Evolutionary conservation across 192 early-diverging fungal genomes (phyloP).

Genomic region (Funneliformis geosporum): DNA sequence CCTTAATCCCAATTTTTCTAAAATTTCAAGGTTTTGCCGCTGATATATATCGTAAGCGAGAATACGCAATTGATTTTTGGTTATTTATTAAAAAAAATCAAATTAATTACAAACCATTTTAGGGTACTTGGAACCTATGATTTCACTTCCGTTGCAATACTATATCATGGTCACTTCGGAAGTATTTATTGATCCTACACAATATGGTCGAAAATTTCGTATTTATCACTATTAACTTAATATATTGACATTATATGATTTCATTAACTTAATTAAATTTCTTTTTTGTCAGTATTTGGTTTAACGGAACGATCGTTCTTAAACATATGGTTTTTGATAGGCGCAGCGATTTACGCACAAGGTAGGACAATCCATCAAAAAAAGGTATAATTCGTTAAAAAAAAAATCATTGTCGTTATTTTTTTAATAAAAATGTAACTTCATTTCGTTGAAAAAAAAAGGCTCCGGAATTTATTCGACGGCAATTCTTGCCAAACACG

Average conservation of each 20-base stretch:
- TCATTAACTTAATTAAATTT: neutral
- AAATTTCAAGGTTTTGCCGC: constrained; percentile 19
- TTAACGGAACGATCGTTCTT: constrained; percentile 12
- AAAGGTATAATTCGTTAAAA: no score
- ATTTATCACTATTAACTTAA: neutral
- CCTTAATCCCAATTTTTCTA: neutral
- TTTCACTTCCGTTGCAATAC: constrained; percentile 12
- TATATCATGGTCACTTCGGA: constrained; percentile 7
- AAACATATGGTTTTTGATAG: constrained; percentile 20
- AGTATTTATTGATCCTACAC: constrained; percentile 8
- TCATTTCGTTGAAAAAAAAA: neutral
- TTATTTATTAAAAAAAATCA: neutral
- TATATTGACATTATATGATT: neutral
- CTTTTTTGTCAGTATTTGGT: neutral
- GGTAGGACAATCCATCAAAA: neutral
- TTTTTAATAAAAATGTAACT: neutral
- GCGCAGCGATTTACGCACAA: constrained; percentile 24
- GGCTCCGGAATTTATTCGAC: constrained; percentile 25
- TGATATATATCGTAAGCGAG: constrained; percentile 28
- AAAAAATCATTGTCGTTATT: no score
- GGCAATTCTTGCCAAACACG: constrained; percentile 35
- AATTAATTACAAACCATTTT: neutral
- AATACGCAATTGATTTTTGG: neutral
- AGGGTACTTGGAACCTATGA: constrained; percentile 23
- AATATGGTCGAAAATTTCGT: neutral